Evolutionary conservation across 768 basidiomycete genomes (phyloP).

Genomic region (Tricholomella constricta): DNA sequence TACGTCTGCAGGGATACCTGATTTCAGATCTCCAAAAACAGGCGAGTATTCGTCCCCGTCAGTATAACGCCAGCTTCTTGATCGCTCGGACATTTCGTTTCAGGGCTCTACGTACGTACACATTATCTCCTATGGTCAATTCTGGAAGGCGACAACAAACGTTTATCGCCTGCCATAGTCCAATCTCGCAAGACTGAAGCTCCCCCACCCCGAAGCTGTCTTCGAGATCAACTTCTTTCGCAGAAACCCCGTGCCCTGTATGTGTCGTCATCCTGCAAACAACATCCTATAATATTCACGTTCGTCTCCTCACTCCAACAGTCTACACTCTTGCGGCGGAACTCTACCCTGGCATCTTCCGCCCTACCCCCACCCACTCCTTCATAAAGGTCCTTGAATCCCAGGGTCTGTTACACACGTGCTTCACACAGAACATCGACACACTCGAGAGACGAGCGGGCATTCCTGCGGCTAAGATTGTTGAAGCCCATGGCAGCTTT

Average conservation of each 20-base stretch:
- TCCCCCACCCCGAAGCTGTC: constrained; percentile 94
- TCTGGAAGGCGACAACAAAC: background rate
- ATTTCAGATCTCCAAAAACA: constrained; percentile 86
- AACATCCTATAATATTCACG: background rate
- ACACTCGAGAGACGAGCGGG: constrained; percentile 87
- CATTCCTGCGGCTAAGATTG: constrained; percentile 68
- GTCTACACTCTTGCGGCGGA: constrained; percentile 94
- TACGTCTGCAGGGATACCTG: constrained; percentile 84
- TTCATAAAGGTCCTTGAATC: constrained; percentile 83
- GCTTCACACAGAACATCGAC: constrained; percentile 93
- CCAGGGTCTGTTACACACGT: constrained; percentile 67
- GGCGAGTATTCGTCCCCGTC: constrained; percentile 43
- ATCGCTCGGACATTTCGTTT: background rate
- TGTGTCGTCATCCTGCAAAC: constrained; percentile 22
- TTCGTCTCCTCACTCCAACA: constrained; percentile 19
- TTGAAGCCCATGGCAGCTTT: constrained; percentile 97
- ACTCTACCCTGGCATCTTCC: constrained; percentile 86
- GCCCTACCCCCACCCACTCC: constrained; percentile 88
- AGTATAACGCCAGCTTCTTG: background rate
- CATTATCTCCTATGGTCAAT: too few relatives aligned
- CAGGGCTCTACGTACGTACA: constrained; percentile 55
- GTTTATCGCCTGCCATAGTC: constrained; percentile 44
- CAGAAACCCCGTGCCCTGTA: constrained; percentile 78
- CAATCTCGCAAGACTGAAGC: constrained; percentile 72
- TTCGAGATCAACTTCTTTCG: constrained; percentile 91